Evolutionary conservation across 306 rosid species (phyloP).

Genomic region (Prinsepia uniflora): DNA sequence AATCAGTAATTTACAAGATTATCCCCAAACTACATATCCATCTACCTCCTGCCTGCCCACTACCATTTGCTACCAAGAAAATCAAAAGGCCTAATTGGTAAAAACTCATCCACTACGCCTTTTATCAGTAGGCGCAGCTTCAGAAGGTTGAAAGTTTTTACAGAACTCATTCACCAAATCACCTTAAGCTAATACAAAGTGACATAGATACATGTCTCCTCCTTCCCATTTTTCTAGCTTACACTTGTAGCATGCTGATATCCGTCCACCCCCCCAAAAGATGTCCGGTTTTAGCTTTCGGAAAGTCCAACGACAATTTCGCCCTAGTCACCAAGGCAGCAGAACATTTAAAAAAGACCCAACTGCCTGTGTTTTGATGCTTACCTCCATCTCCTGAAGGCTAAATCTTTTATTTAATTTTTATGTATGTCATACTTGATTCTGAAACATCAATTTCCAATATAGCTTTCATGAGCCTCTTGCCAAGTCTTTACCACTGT

Average conservation of each 20-base stretch:
- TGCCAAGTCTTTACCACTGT: slow-evolving; percentile 57
- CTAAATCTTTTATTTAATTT: neutral
- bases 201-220: neutral
- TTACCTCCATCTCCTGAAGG: slow-evolving; percentile 15
- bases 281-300: slow-evolving; percentile 23
- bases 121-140: neutral
- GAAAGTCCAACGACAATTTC: slow-evolving; percentile 5
- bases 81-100: neutral
- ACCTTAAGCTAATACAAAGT: neutral
- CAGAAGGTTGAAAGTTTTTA: slow-evolving; percentile 5
- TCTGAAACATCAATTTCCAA: slow-evolving; percentile 29
- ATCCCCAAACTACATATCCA: neutral
- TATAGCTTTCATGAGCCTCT: slow-evolving; percentile 42
- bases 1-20: slow-evolving; percentile 17
- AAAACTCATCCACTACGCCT: neutral
- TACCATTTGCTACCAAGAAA: neutral
- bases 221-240: neutral
- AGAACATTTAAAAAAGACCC: slow-evolving; percentile 25
- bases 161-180: slow-evolving; percentile 11
- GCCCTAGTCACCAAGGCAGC: slow-evolving; percentile 23
- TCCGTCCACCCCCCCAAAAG: slow-evolving; percentile 5
- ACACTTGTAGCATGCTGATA: slow-evolving; percentile 1
- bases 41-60: neutral
- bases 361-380: slow-evolving; percentile 21
- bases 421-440: slow-evolving; percentile 26